Evolutionary conservation across 2,329 filamentous ascomycete genomes (phyloP).

Genomic region (Lecanicillium sp.): DNA sequence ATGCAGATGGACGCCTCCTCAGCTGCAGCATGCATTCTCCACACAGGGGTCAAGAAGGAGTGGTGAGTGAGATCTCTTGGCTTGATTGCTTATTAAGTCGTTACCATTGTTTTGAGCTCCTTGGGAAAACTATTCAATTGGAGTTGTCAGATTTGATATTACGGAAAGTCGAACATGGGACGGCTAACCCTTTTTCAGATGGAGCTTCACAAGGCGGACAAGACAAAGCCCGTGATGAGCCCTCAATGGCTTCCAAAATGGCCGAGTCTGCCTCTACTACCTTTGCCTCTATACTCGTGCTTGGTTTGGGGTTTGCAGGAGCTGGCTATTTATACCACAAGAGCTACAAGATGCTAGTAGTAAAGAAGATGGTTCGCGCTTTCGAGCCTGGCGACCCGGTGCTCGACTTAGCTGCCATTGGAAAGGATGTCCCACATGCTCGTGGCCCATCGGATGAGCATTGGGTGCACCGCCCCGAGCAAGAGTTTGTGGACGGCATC

Average conservation of each 20-base stretch:
- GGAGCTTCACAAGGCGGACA: slow-evolving; percentile 1
- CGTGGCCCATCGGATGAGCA: slow-evolving; percentile 30
- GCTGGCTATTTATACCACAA: slow-evolving; percentile 74
- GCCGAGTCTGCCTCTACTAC: slow-evolving; percentile 67
- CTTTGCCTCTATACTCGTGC: slow-evolving; percentile 62
- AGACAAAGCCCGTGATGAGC: slow-evolving; percentile 15
- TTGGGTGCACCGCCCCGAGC: slow-evolving; percentile 81
- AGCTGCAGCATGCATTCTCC: slow-evolving; percentile 15
- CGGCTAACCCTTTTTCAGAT: neutral
- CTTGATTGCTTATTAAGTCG: neutral
- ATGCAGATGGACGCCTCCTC: neutral
- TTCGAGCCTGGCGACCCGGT: slow-evolving; percentile 90
- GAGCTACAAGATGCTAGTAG: slow-evolving; percentile 80
- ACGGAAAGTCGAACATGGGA: no score
- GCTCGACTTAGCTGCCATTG: slow-evolving; percentile 65
- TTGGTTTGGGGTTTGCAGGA: slow-evolving; percentile 55
- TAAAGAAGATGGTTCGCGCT: slow-evolving; percentile 88
- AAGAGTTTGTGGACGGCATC: slow-evolving; percentile 73
- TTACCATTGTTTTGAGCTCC: no score
- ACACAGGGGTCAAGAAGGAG: slow-evolving; percentile 16
- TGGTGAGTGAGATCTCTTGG: slow-evolving; percentile 13
- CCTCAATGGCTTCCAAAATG: slow-evolving; percentile 50
- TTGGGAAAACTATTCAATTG: no score
- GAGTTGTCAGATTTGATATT: no score
- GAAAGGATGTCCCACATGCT: slow-evolving; percentile 43